Percentiles rank a stretch among this genome's conserved stretches.
Conservation (phyloP, 1,284 basidiomycete genomes). For the Sanghuangporus weigelae region DNA sequence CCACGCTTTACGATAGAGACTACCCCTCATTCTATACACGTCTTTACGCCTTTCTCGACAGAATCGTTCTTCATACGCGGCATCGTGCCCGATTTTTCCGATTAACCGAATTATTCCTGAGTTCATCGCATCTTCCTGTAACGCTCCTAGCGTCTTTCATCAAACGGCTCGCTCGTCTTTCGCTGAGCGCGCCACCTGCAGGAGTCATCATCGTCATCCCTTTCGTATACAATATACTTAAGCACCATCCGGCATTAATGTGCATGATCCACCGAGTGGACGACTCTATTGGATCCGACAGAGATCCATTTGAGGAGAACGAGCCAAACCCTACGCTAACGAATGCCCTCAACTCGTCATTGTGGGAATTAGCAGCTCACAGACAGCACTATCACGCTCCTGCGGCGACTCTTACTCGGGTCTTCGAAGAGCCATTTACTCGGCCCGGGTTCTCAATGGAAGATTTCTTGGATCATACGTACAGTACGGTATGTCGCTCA, state of each 20-base stretch:
- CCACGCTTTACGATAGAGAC: constrained; percentile 50
- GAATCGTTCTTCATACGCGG: constrained; percentile 85
- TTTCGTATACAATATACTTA: constrained; percentile 93
- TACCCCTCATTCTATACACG: constrained; percentile 95
- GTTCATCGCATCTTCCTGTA: constrained; percentile 87
- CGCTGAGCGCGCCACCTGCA: constrained; percentile 83
- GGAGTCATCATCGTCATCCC: constrained; percentile 90
- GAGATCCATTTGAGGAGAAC: constrained; percentile 65
- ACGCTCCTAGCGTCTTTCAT: constrained; percentile 90
- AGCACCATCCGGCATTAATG: constrained; percentile 90
- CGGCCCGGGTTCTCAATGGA: constrained; percentile 89
- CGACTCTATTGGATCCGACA: constrained; percentile 35
- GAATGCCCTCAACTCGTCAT: constrained; percentile 76
- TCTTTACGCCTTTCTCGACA: constrained; percentile 87
- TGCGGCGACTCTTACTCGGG: constrained; percentile 78
- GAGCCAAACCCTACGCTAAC: constrained; percentile 78
- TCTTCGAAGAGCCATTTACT: constrained; percentile 91
- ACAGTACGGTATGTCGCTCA: constrained; percentile 69
- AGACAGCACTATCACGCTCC: constrained; percentile 81
- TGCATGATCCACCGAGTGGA: constrained; percentile 78
- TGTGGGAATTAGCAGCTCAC: constrained; percentile 90
- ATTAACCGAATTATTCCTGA: constrained; percentile 86
- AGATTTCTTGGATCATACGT: constrained; percentile 96
- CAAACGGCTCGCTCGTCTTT: constrained; percentile 84
- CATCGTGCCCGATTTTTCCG: constrained; percentile 95